Percentiles rank a stretch among this genome's conserved stretches.
These are phyloP conservation scores for Volvariella surrecta DNA, from an alignment of 1,284 basidiomycete species.

Conservation along the genomic window DNA sequence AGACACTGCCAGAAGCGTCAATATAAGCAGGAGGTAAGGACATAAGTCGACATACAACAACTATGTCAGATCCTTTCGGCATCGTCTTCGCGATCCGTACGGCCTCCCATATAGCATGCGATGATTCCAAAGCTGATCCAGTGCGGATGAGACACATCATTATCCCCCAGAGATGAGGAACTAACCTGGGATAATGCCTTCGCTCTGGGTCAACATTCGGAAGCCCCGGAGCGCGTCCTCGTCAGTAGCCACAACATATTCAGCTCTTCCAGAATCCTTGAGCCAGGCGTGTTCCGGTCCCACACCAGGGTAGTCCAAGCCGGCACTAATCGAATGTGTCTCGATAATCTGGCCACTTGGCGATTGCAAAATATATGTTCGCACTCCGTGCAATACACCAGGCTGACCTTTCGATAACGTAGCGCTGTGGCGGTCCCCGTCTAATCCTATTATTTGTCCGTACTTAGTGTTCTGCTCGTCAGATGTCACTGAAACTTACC, in stretches of 20 bases:
- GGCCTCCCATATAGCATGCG: conserved; percentile 93
- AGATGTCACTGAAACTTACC: conserved; percentile 35
- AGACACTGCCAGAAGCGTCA: conserved; percentile 47
- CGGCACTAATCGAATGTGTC: conserved; percentile 96
- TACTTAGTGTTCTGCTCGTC: conserved; percentile 5
- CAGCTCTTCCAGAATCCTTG: conserved; percentile 89
- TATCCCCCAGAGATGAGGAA: conserved; percentile 7
- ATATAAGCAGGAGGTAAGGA: conserved; percentile 7
- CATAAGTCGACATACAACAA: conserved; percentile 64
- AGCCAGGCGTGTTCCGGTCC: conserved; percentile 98
- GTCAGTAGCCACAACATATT: conserved; percentile 91
- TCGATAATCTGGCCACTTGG: conserved; percentile 89
- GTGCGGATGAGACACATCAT: conserved; percentile 1
- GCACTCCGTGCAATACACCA: conserved; percentile 94
- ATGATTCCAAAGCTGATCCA: conserved; percentile 78
- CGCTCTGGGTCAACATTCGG: conserved; percentile 82
- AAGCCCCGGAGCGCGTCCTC: conserved; percentile 92
- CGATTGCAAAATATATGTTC: conserved; percentile 92
- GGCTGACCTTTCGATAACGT: conserved; percentile 86
- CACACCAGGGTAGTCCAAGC: conserved; percentile 88
- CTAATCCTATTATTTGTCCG: conserved; percentile 55
- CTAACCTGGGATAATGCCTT: conserved; percentile 95
- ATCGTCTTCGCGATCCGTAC: conserved; percentile 81
- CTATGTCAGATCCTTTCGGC: conserved; percentile 80
- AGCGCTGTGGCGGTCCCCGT: conserved; percentile 85